A percentile compares a stretch with the other conserved stretches of the same genome.
Evolutionary conservation across 75 land plant genomes (phyloP).

Genomic region (Sequoiadendron giganteum): DNA sequence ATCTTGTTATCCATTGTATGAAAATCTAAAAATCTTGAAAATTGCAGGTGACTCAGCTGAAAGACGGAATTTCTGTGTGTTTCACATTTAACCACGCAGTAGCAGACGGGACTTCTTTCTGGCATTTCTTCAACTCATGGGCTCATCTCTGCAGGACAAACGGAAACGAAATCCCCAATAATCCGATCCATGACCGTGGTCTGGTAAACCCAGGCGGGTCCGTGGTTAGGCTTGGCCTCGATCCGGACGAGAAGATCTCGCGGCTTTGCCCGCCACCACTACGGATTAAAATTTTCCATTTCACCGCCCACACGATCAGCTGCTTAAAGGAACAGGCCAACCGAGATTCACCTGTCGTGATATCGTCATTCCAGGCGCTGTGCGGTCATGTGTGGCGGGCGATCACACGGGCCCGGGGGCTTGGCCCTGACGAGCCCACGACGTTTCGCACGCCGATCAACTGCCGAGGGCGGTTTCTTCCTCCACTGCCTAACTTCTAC

Average conservation of each 20-base stretch:
- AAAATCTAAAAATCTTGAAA: no score
- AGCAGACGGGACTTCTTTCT: slow-evolving; percentile 61
- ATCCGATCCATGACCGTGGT: slow-evolving; percentile 16
- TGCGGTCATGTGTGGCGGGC: slow-evolving; percentile 24
- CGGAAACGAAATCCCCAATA: not conserved
- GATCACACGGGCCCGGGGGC: slow-evolving; percentile 8
- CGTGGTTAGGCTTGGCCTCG: not conserved
- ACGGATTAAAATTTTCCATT: slow-evolving; percentile 41
- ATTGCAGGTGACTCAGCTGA: slow-evolving; percentile 23
- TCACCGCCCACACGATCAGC: slow-evolving; percentile 24
- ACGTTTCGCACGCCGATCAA: not conserved
- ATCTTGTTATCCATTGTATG: no score
- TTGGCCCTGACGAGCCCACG: not conserved
- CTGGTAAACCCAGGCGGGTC: not conserved
- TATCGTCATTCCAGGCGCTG: slow-evolving; percentile 30
- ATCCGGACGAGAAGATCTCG: not conserved
- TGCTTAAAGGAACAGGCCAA: slow-evolving; percentile 39
- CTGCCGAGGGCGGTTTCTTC: slow-evolving; percentile 9
- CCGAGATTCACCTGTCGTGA: not conserved
- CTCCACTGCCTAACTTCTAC: slow-evolving; percentile 20
- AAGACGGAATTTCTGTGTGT: slow-evolving; percentile 53
- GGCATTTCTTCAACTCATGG: slow-evolving; percentile 73
- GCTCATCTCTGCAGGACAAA: slow-evolving; percentile 33
- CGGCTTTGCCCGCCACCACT: slow-evolving; percentile 8
- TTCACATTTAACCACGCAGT: slow-evolving; percentile 54